phyloP scores from a whole-genome alignment of 371 early-diverging fungal genomes.

The Sanchytrium tribonematis region DNA sequence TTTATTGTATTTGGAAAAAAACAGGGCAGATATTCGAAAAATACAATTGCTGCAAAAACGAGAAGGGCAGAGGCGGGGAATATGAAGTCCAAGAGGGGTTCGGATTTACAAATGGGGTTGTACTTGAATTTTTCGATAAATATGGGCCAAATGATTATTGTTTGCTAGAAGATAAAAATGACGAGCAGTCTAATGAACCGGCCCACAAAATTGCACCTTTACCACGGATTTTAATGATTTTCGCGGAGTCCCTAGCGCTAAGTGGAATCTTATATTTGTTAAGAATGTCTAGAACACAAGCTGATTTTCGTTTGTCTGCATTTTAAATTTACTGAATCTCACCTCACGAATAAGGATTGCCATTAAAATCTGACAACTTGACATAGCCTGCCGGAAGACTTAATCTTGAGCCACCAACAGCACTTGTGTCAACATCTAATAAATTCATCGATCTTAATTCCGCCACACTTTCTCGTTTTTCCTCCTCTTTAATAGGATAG shows the following conservation, averaged over 20 bases:
- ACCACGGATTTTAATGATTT: not conserved
- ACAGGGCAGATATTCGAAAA: constrained; percentile 51
- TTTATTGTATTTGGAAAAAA: constrained; percentile 36
- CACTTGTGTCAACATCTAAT: not conserved
- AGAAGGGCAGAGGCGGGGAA: constrained; percentile 52
- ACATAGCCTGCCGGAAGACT: not conserved
- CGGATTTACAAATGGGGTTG: constrained; percentile 75
- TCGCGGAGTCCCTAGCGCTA: not conserved
- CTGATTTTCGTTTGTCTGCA: too few relatives aligned
- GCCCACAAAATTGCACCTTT: not conserved
- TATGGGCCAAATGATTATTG: constrained; percentile 11
- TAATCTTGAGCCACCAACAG: not conserved
- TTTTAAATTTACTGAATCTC: not conserved
- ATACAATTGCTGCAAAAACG: constrained; percentile 27
- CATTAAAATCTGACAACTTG: not conserved
- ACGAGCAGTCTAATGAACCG: not conserved
- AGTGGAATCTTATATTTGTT: not conserved
- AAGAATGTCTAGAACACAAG: too few relatives aligned
- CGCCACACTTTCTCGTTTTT: not conserved
- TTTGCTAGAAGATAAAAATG: not conserved
- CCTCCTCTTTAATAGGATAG: not conserved
- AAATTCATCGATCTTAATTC: not conserved
- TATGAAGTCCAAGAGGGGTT: constrained; percentile 58
- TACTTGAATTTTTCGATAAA: constrained; percentile 29
- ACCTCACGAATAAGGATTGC: not conserved